phyloP scores from a whole-genome alignment of 1,139 yeast genomes.

The Geotrichum candidum region DNA sequence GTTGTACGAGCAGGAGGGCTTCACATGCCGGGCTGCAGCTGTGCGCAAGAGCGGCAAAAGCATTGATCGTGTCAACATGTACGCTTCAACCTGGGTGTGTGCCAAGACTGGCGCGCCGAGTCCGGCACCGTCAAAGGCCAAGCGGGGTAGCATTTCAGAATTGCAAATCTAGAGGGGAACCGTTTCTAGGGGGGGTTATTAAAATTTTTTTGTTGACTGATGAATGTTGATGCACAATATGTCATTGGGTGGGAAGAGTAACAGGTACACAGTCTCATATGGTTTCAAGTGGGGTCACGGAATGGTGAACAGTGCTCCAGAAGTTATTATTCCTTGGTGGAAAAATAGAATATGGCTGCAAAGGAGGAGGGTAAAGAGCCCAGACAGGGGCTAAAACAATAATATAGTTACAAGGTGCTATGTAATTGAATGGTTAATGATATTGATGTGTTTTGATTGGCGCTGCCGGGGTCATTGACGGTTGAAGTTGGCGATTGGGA shows the following conservation, averaged over 20 bases:
- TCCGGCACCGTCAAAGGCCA: background rate
- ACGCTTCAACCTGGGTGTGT: conserved; percentile 83
- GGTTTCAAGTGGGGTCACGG: background rate
- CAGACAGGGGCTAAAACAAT: too few relatives aligned
- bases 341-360: too few relatives aligned
- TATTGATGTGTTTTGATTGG: too few relatives aligned
- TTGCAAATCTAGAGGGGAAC: conserved; percentile 1
- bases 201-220: background rate
- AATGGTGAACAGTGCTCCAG: background rate
- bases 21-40: conserved; percentile 62
- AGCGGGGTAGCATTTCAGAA: conserved; percentile 4
- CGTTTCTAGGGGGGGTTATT: too few relatives aligned
- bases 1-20: conserved; percentile 62
- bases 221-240: background rate
- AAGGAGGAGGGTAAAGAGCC: too few relatives aligned
- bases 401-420: too few relatives aligned
- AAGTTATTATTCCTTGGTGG: too few relatives aligned
- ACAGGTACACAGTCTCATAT: background rate
- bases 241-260: background rate
- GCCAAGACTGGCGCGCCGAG: conserved; percentile 39
- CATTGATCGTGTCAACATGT: conserved; percentile 80
- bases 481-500: background rate
- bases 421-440: too few relatives aligned
- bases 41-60: conserved; percentile 55
- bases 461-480: background rate